Evolutionary conservation across 805 yeast genomes (phyloP), one percentile per base, ranked within the genome.

Genomic region (Yamadazyma tumulicola): DNA sequence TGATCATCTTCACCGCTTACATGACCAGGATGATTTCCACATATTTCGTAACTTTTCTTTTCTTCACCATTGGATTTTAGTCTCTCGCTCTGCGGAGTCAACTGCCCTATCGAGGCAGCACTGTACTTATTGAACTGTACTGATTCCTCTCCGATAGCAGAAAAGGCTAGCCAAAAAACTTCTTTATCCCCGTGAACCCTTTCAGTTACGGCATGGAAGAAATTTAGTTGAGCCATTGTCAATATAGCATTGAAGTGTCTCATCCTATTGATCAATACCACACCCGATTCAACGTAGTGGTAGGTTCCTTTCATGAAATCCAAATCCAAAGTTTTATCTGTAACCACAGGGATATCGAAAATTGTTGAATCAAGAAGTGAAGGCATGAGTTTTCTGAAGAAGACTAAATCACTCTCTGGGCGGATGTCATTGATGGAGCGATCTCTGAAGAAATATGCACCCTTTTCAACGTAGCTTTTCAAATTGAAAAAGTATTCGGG

Each of bases 1-100:
- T 59, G 64, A 34, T 67, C 56, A 51, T 75, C 80, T 15, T 60
- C 57, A 34, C 74, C 79, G 17, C 64, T 57, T 7, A 78, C 52
- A 53, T 78, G 85, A 3, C 77, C 81, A 0, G 84, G 84, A 49
- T 78, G 83, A 20, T 79, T 76, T 1, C 80, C 67, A 51, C 84
- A 77, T 14, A 77, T 42, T 55, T 75, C 79, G 32, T 59, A 44
- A 26, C 56, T 64, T 45, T 58, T 54, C 31, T 40, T 54, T 32
- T 48, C 58, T 14, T 37, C 32, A 10, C 47, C 47, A 7, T 47
- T 41, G 35, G 49, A 54, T 5, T 32, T 31, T 20, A 35, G 32
- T 37, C 66, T 50, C 34, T 59, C 66, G 11, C 34, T 19, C 8
- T 37, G 42, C 4, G 66, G 62, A 3, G 65, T 61, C 12, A 57